phyloP scores from a whole-genome alignment of 208 protist species.

The Leishmania lainsoni region DNA sequence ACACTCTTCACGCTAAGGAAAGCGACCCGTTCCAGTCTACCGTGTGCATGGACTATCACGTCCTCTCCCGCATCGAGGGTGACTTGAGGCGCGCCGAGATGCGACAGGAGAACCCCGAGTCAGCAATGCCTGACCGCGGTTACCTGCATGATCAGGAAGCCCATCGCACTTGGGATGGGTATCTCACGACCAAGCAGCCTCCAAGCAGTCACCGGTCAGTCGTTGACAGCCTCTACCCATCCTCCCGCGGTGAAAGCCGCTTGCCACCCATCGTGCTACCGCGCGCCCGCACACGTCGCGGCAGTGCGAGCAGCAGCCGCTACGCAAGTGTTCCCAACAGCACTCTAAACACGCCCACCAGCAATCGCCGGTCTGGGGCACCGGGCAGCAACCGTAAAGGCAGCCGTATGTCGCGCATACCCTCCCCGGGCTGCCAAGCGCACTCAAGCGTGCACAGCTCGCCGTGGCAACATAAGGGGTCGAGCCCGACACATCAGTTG shows the following conservation, averaged over 20 bases:
- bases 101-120: conserved; percentile 38
- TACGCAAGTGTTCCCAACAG: conserved; percentile 1
- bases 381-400: not conserved
- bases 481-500: not conserved
- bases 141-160: conserved; percentile 21
- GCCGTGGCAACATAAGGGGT: not conserved
- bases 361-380: not conserved
- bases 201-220: not conserved
- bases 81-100: conserved; percentile 35
- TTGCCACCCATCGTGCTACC: conserved; percentile 13
- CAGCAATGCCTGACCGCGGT: conserved; percentile 36
- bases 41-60: conserved; percentile 58
- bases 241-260: not conserved
- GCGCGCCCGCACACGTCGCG: not conserved
- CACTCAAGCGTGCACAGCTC: not conserved
- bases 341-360: not conserved
- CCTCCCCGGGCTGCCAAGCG: not conserved
- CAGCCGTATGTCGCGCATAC: not conserved
- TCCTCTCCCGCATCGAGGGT: conserved; percentile 50
- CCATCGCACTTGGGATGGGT: conserved; percentile 20
- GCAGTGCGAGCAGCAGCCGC: conserved; percentile 7
- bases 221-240: not conserved
- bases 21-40: conserved; percentile 30
- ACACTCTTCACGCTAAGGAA: not conserved
- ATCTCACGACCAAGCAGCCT: conserved; percentile 12